phyloP scores from a whole-genome alignment of 331 rosid genomes.

The Arachis monticola region DNA sequence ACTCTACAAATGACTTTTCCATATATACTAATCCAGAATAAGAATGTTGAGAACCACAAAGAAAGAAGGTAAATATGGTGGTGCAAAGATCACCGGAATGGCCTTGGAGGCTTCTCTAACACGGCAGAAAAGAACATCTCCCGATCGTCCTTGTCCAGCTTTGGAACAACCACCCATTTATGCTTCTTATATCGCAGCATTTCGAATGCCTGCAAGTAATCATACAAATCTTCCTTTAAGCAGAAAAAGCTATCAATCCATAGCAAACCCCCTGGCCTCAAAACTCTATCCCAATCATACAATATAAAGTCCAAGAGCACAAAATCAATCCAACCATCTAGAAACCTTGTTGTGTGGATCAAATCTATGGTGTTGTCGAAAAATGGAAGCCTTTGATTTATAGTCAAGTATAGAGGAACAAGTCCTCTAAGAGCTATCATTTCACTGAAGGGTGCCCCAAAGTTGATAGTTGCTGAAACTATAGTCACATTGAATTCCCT shows the following conservation, averaged over 20 bases:
- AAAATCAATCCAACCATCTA: constrained; percentile 82
- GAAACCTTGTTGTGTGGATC: constrained; percentile 81
- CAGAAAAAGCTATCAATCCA: constrained; percentile 87
- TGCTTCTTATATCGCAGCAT: constrained; percentile 68
- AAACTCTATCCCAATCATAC: constrained; percentile 79
- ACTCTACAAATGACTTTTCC: not conserved
- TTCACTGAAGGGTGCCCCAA: constrained; percentile 82
- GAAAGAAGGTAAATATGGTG: not conserved
- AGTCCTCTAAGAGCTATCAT: constrained; percentile 81
- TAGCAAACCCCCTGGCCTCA: constrained; percentile 81
- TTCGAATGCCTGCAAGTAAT: constrained; percentile 58
- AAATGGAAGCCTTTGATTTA: constrained; percentile 77
- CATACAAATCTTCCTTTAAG: constrained; percentile 65
- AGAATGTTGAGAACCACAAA: constrained; percentile 11
- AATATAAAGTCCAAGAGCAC: constrained; percentile 72
- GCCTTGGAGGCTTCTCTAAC: constrained; percentile 74
- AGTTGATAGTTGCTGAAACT: constrained; percentile 66
- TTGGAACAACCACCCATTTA: constrained; percentile 74
- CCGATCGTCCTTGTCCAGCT: constrained; percentile 64
- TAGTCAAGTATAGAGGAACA: constrained; percentile 68
- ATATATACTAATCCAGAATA: constrained; percentile 1
- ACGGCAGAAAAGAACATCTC: constrained; percentile 83
- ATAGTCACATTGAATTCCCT: constrained; percentile 69
- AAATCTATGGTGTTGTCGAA: constrained; percentile 72
- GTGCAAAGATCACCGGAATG: constrained; percentile 51